A percentile compares a stretch with the other conserved stretches of the same genome.
phyloP scores from a whole-genome alignment of 192 early-diverging fungal species.

The Coemansia sp. region DNA sequence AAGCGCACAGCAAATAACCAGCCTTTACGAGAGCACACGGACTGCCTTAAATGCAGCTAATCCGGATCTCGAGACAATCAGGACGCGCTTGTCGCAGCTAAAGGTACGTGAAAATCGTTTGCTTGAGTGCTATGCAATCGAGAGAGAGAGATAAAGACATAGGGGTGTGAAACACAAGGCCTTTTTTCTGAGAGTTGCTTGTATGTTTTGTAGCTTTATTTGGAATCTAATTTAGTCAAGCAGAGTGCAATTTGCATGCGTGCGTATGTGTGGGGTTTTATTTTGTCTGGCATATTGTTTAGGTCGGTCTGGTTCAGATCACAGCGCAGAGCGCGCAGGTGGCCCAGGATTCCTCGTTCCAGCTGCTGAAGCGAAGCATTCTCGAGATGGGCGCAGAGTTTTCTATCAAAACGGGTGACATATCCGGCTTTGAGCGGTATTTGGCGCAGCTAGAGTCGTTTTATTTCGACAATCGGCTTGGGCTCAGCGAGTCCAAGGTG shows the following conservation, averaged over 20 bases:
- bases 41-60: conserved; percentile 33
- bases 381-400: conserved; percentile 89
- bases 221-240: too few species aligned
- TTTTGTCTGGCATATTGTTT: too few species aligned
- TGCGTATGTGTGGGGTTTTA: too few species aligned
- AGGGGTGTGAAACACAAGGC: too few species aligned
- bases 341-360: conserved; percentile 30
- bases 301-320: conserved; percentile 42
- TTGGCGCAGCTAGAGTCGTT: conserved; percentile 88
- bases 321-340: conserved; percentile 33
- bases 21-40: conserved; percentile 33
- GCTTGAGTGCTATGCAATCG: neutral
- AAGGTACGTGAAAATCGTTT: conserved; percentile 28
- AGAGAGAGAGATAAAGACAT: too few species aligned
- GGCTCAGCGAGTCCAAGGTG: conserved; percentile 72
- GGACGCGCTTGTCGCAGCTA: conserved; percentile 43
- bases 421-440: conserved; percentile 94
- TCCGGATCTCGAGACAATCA: conserved; percentile 43
- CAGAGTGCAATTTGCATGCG: too few species aligned
- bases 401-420: conserved; percentile 83
- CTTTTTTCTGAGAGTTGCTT: neutral
- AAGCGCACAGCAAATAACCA: conserved; percentile 16
- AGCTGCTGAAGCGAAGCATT: conserved; percentile 49
- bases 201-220: too few species aligned
- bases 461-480: conserved; percentile 67